Percentiles rank a stretch among this genome's conserved stretches.
Evolutionary conservation across 2,329 filamentous ascomycete species (phyloP).

Genomic region (Apiospora sp.): DNA sequence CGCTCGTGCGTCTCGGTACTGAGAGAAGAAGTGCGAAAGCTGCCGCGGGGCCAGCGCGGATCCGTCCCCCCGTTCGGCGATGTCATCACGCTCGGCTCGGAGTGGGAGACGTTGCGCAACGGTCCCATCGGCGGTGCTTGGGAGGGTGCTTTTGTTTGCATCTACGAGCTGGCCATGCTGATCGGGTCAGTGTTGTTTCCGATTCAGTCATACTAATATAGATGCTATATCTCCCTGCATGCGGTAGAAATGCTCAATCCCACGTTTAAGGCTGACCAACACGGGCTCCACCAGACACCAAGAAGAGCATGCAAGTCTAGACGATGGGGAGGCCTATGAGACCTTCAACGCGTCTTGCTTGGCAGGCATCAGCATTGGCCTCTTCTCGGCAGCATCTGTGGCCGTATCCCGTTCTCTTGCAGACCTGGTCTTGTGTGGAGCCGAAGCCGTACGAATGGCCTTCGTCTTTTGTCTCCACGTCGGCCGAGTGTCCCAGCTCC

Average conservation of each 20-base stretch:
- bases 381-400: slow-evolving; percentile 15
- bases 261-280: not conserved
- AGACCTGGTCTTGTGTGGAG: too few species aligned
- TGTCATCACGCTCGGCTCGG: not conserved
- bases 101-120: not conserved
- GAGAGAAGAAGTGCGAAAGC: slow-evolving; percentile 19
- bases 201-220: too few species aligned
- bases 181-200: not conserved
- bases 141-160: slow-evolving; percentile 17
- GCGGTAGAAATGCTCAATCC: too few species aligned
- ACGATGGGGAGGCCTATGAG: not conserved
- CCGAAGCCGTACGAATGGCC: too few species aligned
- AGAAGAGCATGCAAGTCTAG: not conserved
- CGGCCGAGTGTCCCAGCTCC: too few species aligned
- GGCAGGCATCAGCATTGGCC: slow-evolving; percentile 14
- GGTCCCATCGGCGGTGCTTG: not conserved
- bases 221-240: too few species aligned
- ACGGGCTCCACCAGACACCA: not conserved
- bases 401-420: slow-evolving; percentile 8
- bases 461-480: too few species aligned
- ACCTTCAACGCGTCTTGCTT: not conserved
- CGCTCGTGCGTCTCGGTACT: not conserved
- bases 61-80: slow-evolving; percentile 13
- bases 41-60: slow-evolving; percentile 4
- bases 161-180: slow-evolving; percentile 7